These are phyloP conservation scores for Porosira glacialis DNA, from an alignment of 352 stramenopile genomes.

Conservation along the genomic window DNA sequence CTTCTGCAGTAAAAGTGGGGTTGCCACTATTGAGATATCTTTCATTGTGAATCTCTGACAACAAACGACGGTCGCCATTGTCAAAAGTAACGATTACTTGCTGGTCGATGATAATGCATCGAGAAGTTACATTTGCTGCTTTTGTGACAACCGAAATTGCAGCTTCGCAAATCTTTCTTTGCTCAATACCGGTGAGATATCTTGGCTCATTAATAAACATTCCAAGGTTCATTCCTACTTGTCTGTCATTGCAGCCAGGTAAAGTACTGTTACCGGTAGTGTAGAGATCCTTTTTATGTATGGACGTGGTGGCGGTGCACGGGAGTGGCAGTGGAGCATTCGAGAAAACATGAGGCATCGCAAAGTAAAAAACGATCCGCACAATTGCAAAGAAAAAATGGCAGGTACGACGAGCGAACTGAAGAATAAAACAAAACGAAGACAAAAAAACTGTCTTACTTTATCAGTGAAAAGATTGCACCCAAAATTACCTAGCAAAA, in stretches of 20 bases:
- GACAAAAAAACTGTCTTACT: too few species aligned
- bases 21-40: neutral
- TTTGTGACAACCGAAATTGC: conserved; percentile 12
- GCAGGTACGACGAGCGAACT: too few species aligned
- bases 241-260: conserved; percentile 32
- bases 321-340: too few species aligned
- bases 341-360: too few species aligned
- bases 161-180: conserved; percentile 42
- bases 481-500: too few species aligned
- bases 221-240: conserved; percentile 15
- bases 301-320: too few species aligned
- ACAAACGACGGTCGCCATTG: neutral
- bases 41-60: neutral
- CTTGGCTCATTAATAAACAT: conserved; percentile 30
- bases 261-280: conserved; percentile 19
- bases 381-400: too few species aligned
- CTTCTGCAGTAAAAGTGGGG: neutral
- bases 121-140: neutral
- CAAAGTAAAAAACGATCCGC: too few species aligned
- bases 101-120: conserved; percentile 2
- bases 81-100: neutral
- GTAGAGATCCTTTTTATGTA: conserved; percentile 40
- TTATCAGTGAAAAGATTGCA: too few species aligned
- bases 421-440: too few species aligned
- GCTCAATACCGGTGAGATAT: conserved; percentile 35